A percentile compares a stretch with the other conserved stretches of the same genome.
phyloP scores from a whole-genome alignment of 2,329 filamentous ascomycete species.

The Ophiostoma quercus region DNA sequence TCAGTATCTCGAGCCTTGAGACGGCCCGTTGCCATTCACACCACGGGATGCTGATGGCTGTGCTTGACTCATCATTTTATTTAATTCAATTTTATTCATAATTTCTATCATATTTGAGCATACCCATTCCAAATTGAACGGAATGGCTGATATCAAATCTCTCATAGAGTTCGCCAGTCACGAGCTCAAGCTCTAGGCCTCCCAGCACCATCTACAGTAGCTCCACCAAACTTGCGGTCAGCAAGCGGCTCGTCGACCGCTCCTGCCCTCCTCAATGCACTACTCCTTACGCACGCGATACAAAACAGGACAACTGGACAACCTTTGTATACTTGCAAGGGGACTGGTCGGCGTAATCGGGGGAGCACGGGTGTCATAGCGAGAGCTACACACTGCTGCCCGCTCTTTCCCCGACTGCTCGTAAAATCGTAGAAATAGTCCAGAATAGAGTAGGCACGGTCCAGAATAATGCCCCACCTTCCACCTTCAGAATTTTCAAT shows the following conservation, averaged over 20 bases:
- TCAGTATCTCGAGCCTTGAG: background rate
- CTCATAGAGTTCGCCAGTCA: background rate
- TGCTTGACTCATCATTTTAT: background rate
- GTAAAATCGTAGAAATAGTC: no score
- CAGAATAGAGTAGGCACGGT: background rate
- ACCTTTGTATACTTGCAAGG: background rate
- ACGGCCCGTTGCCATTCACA: conserved; percentile 7
- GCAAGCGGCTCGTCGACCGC: conserved; percentile 2
- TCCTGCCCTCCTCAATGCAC: background rate
- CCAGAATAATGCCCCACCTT: conserved; percentile 19
- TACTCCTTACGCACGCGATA: conserved; percentile 3
- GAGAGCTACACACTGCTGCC: background rate
- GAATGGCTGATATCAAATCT: background rate
- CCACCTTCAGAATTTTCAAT: conserved; percentile 23
- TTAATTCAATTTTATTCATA: background rate
- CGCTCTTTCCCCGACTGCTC: conserved; percentile 2
- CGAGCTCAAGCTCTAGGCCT: background rate
- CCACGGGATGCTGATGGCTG: conserved; percentile 1
- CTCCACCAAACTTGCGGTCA: conserved; percentile 13
- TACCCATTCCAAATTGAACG: background rate
- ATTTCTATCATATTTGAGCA: background rate
- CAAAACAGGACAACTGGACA: conserved; percentile 1
- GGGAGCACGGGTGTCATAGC: background rate
- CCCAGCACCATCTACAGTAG: background rate
- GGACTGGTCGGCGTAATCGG: background rate